Base-by-base conservation (phyloP, 2,329 filamentous ascomycete genomes). In the Microcyclosporella mali region DNA sequence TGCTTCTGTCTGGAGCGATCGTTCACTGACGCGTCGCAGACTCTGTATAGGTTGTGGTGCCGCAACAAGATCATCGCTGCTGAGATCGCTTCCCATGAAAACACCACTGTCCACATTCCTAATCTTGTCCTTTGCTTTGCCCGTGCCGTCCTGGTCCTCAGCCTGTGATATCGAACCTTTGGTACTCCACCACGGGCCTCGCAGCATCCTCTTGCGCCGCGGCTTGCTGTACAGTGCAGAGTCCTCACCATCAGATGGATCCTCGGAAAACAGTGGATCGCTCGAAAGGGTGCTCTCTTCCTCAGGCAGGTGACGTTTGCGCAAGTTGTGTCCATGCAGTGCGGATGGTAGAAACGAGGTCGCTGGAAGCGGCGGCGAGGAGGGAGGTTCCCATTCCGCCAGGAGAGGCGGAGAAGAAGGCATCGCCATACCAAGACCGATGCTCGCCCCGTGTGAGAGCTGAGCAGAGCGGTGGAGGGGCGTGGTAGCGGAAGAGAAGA, bases 241-340 rank as follows among this genome's bases (percentile, higher is more conserved):
- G 36, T 81, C 61, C 12, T 76, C 75, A 2, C 79, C 79, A 44
- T 85, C 82, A 6, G 59, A 60, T 2, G 53, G 55, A 55, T 85
- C 82, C 46, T 87, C 83, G 59, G 81, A 85, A 63, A 87, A 87
- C 18, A 85, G 74, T 3, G 82, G 81, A 56, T 87, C 83, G 57
- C 83, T 85, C 15, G 81, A 85, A 50, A 75, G 66, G 29, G 47
- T 52, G 46, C 51, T 56, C 25, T 51, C 34, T 10, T 51, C 61
- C 28, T 61, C 61, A 4, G 49, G 51, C 17, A 58, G 51, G 28
- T 52, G 56, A 25, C 61, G 56, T 43, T 64, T 65, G n/a, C 60
- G 56, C 33, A 39, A 37, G 21, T 25, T 25, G 21, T 25, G 21
- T 18, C 33, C 27, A 7, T 34, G 16, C 8, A 37, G 27, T 29